These are phyloP conservation scores for Aspergillus fijiensis DNA, from an alignment of 2,329 filamentous ascomycete species.

Conservation along the genomic window DNA sequence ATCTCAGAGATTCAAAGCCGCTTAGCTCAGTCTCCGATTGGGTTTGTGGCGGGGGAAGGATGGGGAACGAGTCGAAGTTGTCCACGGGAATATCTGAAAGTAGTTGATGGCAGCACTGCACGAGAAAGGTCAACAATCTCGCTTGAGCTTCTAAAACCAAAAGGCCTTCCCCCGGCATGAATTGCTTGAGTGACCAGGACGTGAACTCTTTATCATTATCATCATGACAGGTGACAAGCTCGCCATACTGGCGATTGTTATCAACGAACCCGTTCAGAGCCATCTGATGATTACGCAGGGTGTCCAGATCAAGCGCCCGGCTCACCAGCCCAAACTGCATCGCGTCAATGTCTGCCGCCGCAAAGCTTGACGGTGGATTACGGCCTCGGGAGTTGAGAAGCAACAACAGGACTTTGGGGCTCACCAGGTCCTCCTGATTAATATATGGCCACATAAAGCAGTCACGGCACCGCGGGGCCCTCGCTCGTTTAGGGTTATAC, in stretches of 20 bases:
- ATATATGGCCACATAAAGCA: conserved; percentile 55
- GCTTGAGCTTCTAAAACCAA: neutral
- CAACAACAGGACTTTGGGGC: conserved; percentile 46
- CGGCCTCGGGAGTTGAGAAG: conserved; percentile 55
- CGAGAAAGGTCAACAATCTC: neutral
- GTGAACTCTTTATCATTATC: conserved; percentile 28
- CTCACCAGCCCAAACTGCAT: conserved; percentile 31
- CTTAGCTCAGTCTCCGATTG: conserved; percentile 23
- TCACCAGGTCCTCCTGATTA: conserved; percentile 57
- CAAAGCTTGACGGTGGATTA: conserved; percentile 50
- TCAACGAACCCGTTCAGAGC: conserved; percentile 29
- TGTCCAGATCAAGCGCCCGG: too few relatives aligned
- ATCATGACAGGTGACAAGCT: conserved; percentile 33
- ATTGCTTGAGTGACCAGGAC: conserved; percentile 33
- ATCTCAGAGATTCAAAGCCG: conserved; percentile 41
- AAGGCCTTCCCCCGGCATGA: conserved; percentile 50
- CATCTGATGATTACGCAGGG: too few relatives aligned
- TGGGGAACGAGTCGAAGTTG: conserved; percentile 29
- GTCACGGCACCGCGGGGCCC: conserved; percentile 29
- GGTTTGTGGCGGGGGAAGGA: conserved; percentile 43
- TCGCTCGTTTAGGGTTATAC: neutral
- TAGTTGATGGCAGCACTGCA: conserved; percentile 26
- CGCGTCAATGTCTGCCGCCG: conserved; percentile 44
- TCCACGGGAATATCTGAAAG: conserved; percentile 50
- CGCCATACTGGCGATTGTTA: conserved; percentile 34